phyloP scores from a whole-genome alignment of 768 basidiomycete genomes.

The Mycena latifolia region DNA sequence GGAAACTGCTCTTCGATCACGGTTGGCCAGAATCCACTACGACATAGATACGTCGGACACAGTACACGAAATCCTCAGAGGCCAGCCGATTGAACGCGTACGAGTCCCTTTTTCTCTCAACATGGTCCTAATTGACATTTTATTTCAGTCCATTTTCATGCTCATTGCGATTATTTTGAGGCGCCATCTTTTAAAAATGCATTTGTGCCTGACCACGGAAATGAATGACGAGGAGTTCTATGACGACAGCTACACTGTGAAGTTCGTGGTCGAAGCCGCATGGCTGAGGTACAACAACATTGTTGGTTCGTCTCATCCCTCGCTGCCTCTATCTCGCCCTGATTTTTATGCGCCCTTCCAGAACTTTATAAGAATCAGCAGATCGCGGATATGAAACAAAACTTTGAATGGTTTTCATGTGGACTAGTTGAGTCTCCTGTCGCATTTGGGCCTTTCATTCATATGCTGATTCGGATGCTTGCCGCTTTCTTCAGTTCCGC shows the following conservation, averaged over 20 bases:
- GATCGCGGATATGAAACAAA: no score
- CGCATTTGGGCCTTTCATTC: neutral
- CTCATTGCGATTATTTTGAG: no score
- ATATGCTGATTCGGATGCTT: no score
- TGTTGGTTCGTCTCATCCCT: neutral
- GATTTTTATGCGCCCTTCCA: neutral
- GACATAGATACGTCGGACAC: conserved; percentile 7
- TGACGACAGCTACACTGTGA: no score
- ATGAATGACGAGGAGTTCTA: no score
- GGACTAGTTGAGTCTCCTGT: no score
- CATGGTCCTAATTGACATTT: neutral
- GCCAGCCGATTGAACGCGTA: neutral
- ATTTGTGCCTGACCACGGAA: no score
- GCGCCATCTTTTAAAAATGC: no score
- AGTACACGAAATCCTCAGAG: no score
- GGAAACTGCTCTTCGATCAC: neutral
- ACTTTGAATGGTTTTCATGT: no score
- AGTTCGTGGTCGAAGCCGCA: neutral
- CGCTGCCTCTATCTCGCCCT: neutral
- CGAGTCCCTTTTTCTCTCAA: neutral
- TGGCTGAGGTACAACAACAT: conserved; percentile 3
- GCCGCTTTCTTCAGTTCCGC: neutral
- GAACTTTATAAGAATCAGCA: no score
- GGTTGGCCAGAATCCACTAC: conserved; percentile 14
- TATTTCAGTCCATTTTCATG: no score